These are phyloP conservation scores for Globisporangium paroecandrum DNA, from an alignment of 352 stramenopile genomes.

Conservation along the genomic window DNA sequence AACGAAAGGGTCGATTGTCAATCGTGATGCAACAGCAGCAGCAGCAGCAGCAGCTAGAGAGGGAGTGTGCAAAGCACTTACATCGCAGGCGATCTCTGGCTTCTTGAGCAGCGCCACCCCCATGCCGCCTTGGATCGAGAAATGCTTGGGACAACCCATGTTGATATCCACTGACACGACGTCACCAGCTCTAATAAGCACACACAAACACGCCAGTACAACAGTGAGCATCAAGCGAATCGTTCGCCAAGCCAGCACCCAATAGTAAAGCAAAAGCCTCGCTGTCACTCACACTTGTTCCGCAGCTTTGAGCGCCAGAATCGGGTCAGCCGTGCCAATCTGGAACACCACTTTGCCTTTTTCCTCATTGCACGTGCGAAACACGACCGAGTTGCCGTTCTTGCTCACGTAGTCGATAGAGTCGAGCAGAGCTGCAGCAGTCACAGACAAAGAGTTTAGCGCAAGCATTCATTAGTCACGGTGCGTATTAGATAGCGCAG, in stretches of 20 bases:
- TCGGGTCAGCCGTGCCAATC: constrained; percentile 80
- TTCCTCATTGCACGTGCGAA: constrained; percentile 86
- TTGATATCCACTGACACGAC: constrained; percentile 92
- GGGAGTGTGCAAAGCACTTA: constrained; percentile 19
- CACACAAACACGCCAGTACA: not conserved
- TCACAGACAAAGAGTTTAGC: not conserved
- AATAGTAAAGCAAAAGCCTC: not conserved
- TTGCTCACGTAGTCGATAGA: constrained; percentile 90
- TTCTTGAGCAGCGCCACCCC: constrained; percentile 87
- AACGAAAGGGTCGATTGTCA: not conserved
- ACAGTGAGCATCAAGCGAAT: not conserved
- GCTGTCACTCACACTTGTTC: constrained; percentile 58
- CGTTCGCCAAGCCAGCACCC: not conserved
- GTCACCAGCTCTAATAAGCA: constrained; percentile 53
- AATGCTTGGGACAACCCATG: constrained; percentile 94
- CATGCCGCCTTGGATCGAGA: constrained; percentile 91
- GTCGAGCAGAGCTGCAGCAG: constrained; percentile 50
- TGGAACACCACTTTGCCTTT: constrained; percentile 85
- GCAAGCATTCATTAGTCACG: not conserved
- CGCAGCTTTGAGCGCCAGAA: constrained; percentile 72
- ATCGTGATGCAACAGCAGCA: not conserved
- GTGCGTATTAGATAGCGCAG: not conserved
- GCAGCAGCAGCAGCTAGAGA: too few species aligned
- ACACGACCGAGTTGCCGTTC: constrained; percentile 80
- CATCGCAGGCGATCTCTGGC: constrained; percentile 83